phyloP scores from a whole-genome alignment of 2,329 filamentous ascomycete genomes.

The Madurella fahalii region DNA sequence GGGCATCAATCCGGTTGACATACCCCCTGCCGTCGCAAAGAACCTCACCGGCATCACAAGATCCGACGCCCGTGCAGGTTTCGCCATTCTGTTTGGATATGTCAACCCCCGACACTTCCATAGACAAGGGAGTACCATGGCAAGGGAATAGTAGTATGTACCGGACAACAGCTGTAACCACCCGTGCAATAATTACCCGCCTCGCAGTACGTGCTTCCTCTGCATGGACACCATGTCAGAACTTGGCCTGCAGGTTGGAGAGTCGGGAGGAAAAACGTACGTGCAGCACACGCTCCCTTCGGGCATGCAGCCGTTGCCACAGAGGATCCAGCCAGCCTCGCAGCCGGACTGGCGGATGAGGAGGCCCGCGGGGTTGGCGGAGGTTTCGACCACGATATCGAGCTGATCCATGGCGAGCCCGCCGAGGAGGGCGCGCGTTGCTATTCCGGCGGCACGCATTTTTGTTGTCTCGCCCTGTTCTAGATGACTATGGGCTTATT shows the following conservation, averaged over 20 bases:
- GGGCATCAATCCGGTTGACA: neutral
- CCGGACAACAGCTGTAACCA: slow-evolving; percentile 31
- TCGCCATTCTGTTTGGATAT: neutral
- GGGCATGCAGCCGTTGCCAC: slow-evolving; percentile 31
- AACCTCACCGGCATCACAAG: slow-evolving; percentile 9
- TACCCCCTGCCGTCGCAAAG: slow-evolving; percentile 26
- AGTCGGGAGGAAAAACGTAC: neutral
- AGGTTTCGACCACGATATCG: neutral
- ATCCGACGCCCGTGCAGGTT: neutral
- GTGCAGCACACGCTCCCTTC: slow-evolving; percentile 30
- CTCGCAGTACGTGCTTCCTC: slow-evolving; percentile 30
- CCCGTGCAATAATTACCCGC: slow-evolving; percentile 29
- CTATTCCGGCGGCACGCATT: slow-evolving; percentile 10
- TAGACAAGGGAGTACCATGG: neutral
- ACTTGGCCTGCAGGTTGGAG: neutral
- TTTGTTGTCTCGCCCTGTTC: neutral
- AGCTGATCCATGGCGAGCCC: slow-evolving; percentile 6
- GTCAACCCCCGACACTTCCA: neutral
- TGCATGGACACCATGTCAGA: neutral
- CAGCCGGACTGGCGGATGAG: slow-evolving; percentile 19
- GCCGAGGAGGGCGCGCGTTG: slow-evolving; percentile 10
- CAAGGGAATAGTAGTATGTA: neutral
- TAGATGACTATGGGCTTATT: neutral
- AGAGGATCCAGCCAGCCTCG: slow-evolving; percentile 22
- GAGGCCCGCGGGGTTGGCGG: slow-evolving; percentile 5